These are phyloP conservation scores for Dendrocalamus sinicus DNA, from an alignment of 176 grass and related monocot species.

Conservation along the genomic window DNA sequence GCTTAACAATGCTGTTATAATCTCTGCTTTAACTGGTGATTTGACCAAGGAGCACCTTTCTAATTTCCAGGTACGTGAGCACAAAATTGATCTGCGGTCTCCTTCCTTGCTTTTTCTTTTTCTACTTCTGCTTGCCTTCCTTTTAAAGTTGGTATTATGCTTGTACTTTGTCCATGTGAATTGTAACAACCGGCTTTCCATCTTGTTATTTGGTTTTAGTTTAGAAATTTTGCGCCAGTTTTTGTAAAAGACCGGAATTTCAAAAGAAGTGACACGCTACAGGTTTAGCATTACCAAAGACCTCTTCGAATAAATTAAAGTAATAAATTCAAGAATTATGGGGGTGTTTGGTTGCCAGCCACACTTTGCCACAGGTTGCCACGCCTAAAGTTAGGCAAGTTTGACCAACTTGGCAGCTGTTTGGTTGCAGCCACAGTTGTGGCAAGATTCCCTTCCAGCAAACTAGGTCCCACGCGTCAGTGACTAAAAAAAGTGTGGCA, in stretches of 20 bases:
- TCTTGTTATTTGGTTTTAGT: slow-evolving; percentile 21
- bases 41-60: slow-evolving; percentile 74
- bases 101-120: neutral
- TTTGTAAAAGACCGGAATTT: neutral
- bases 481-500: too few species aligned
- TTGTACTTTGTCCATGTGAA: neutral
- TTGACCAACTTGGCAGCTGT: too few species aligned
- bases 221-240: neutral
- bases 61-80: slow-evolving; percentile 60
- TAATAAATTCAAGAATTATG: neutral
- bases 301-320: neutral
- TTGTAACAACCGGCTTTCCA: neutral
- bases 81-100: neutral
- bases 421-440: too few species aligned
- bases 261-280: neutral
- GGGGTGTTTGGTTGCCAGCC: too few species aligned
- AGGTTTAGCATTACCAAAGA: neutral
- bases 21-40: slow-evolving; percentile 58
- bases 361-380: too few species aligned
- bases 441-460: too few species aligned
- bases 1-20: slow-evolving; percentile 78
- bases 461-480: too few species aligned
- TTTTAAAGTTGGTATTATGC: neutral
- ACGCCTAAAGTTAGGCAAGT: too few species aligned
- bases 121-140: neutral